Base-by-base conservation (phyloP, 2,329 filamentous ascomycete genomes). In the Ophiosphaerella herpotricha region DNA sequence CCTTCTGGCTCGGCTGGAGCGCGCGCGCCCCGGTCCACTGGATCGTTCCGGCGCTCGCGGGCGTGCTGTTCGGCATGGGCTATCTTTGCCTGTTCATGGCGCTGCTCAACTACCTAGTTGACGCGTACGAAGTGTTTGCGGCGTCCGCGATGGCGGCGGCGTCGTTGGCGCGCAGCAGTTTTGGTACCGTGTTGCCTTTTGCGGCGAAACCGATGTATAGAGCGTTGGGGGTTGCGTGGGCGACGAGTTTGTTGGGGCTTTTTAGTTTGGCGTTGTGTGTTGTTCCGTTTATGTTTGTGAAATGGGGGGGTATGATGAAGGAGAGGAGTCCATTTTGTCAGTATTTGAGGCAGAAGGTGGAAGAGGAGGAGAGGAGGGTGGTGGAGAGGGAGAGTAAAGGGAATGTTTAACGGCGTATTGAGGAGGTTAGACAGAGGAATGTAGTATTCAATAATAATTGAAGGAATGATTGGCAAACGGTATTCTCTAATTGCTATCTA, bases 81-180 rank as follows among this genome's bases (percentile, higher is more conserved):
- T 79, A 76, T 52, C 54, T 81, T 62, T 73, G 78, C 31, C 72
- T 80, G 53, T 75, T 83, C 76, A 75, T 80, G 79, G 66, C 78
- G 58, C 60, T 77, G 24, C 63, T 84, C 74, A 87, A 90, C 60
- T 89, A 91, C 70, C 71, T 80, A 14, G 77, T 80, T 29, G 78
- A 81, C 48, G 87, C 88, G 18, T 92, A 92, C 72, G 87, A 88
- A 46, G 73, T 84, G 23, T 91, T 89, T 68, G 88, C 88, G 23
- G 89, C 89, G 39, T 86, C 82, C 50, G 90, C 91, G 4, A 80
- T 96, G 71, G 90, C 91, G 11, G 90, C 91, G 38, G 94, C 96
- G 65, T 88, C 87, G 39, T 90, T 94, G 70, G 83, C 88, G 49
- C 82, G 92, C 45, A 91, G 87, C 57, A 79, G 81, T 16, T 94